Evolutionary conservation across 2,329 filamentous ascomycete species (phyloP).

Genomic region (Ciborinia camelliae): DNA sequence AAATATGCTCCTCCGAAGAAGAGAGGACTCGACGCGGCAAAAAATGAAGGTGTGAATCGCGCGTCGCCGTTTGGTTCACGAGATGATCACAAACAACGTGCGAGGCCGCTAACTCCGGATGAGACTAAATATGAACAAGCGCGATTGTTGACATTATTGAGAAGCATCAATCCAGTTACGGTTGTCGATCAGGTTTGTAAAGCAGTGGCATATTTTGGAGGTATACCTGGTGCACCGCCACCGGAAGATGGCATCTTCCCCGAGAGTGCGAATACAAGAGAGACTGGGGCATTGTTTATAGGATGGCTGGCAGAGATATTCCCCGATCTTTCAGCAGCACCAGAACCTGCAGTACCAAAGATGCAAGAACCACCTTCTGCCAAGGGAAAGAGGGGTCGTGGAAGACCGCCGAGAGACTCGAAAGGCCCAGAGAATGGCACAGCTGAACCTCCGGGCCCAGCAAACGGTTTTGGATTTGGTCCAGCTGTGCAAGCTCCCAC

Average conservation of each 20-base stretch:
- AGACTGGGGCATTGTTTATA: conserved; percentile 55
- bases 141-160: conserved; percentile 55
- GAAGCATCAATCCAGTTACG: conserved; percentile 51
- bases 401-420: conserved; percentile 27
- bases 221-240: conserved; percentile 54
- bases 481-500: conserved; percentile 33
- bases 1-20: conserved; percentile 49
- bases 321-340: conserved; percentile 39
- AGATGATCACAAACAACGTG: conserved; percentile 33
- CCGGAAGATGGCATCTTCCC: conserved; percentile 52
- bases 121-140: conserved; percentile 59
- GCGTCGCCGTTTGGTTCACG: conserved; percentile 32
- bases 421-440: conserved; percentile 21
- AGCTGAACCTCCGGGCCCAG: conserved; percentile 32
- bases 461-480: conserved; percentile 36
- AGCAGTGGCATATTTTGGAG: conserved; percentile 61
- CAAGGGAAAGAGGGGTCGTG: conserved; percentile 31
- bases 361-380: conserved; percentile 2
- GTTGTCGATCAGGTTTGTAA: conserved; percentile 63
- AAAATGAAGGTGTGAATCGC: conserved; percentile 27
- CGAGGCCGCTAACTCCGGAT: conserved; percentile 41
- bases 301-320: conserved; percentile 64
- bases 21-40: conserved; percentile 31
- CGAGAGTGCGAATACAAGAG: conserved; percentile 53
- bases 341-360: conserved; percentile 23